Conservation (phyloP, 306 rosid genomes). For the Cyamopsis tetragonoloba region DNA sequence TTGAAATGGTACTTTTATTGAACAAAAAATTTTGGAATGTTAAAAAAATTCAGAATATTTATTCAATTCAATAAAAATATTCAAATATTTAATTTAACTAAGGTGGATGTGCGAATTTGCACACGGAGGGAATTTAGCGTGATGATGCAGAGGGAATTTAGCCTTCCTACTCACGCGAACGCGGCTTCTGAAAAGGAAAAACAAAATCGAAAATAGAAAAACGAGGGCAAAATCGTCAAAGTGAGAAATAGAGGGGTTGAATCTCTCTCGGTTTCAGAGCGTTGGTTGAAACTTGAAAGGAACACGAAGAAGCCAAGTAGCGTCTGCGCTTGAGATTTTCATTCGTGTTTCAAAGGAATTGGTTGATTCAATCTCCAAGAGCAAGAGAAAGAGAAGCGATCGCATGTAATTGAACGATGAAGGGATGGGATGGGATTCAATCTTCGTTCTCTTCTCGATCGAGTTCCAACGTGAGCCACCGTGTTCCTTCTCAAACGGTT, state of each 20-base stretch:
- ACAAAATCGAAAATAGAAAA: neutral
- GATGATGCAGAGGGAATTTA: neutral
- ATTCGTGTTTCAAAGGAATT: neutral
- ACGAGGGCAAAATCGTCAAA: constrained; percentile 19
- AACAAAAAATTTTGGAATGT: too few relatives aligned
- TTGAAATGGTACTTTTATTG: too few relatives aligned
- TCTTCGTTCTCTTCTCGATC: constrained; percentile 46
- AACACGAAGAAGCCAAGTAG: constrained; percentile 16
- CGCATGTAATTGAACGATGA: constrained; percentile 50
- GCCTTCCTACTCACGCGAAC: neutral
- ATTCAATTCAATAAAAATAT: neutral
- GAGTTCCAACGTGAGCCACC: constrained; percentile 34
- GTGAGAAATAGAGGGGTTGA: constrained; percentile 7
- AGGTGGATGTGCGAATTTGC: neutral
- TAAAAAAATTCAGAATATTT: neutral
- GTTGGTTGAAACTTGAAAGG: constrained; percentile 19
- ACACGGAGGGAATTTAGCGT: constrained; percentile 14
- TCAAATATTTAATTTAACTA: neutral
- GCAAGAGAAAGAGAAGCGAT: constrained; percentile 5
- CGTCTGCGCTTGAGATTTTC: constrained; percentile 12
- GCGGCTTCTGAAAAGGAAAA: neutral
- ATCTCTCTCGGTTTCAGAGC: constrained; percentile 30
- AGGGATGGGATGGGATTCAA: constrained; percentile 65
- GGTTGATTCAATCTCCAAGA: neutral
- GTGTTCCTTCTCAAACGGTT: constrained; percentile 50